Base-by-base conservation (phyloP, 129 eudicot genomes). In the Apium graveolens region DNA sequence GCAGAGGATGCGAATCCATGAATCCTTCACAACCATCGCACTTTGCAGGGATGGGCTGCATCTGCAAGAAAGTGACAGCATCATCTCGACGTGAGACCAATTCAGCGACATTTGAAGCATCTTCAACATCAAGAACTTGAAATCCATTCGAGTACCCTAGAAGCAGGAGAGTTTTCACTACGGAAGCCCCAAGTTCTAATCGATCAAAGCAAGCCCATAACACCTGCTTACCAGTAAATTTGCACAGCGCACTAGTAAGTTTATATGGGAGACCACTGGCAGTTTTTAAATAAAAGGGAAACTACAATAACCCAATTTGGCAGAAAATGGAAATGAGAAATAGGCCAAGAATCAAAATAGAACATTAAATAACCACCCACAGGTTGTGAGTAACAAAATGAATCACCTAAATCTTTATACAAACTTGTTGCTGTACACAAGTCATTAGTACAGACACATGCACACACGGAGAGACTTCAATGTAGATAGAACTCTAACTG, bases 41-140 rank as follows among this genome's bases (percentile, higher is more conserved):
- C 26, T 83, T 79, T 82, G 86, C 88, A 72, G 99, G 99, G 16
- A 78, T 78, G 5, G 97, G 97, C 78, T 87, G 99, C 82, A 96
- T 88, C 88, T 90, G 97, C 74, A 96, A 49, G 81, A 92, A 96
- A 68, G 97, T 92, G 83, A 91, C 96, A 32, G 92, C 95, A 79
- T 89, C 97, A 80, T 96, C 99, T 78, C 97, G 99, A 76, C 73
- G 81, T 62, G 99, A 96, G 60, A 96, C 99, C 62, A 92, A 70
- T 84, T 96, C 97, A 78, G 75, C 83, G 80, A 96, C 85, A 78
- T 82, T 90, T 55, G 97, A 89, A 77, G 96, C 96, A 86, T 92
- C 96, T 73, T 90, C 96, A 14, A 96, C 99, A 89, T 96, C 99
- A 12, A 96, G 90, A 42, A 96, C 97, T 87, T 92, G 99, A 85